These are phyloP conservation scores for Debaryomycetaceae sp. DNA, from an alignment of 1,139 yeast species.

Conservation along the genomic window DNA sequence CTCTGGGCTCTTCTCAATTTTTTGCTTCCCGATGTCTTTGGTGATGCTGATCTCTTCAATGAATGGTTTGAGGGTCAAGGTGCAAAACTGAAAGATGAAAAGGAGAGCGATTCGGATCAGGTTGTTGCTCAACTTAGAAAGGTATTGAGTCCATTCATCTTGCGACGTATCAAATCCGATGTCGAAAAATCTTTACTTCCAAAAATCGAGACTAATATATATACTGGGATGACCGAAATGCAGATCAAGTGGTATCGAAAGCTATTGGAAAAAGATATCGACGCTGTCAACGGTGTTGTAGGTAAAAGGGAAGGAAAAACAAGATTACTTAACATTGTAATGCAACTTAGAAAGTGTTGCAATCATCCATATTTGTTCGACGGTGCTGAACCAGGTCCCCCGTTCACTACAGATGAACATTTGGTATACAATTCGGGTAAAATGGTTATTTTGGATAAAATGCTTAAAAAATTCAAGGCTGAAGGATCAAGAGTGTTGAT, in stretches of 20 bases:
- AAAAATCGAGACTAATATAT: conserved; percentile 83
- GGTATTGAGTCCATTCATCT: conserved; percentile 78
- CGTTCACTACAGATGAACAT: conserved; percentile 95
- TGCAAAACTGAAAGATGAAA: conserved; percentile 23
- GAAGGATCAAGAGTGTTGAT: conserved; percentile 89
- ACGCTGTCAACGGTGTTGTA: conserved; percentile 90
- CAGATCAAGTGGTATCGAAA: conserved; percentile 89
- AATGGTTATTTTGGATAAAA: conserved; percentile 82
- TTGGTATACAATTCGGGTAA: conserved; percentile 84
- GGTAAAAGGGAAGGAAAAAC: conserved; percentile 92
- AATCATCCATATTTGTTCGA: conserved; percentile 96
- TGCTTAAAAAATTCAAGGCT: conserved; percentile 64
- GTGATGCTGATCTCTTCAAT: conserved; percentile 85
- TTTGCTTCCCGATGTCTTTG: conserved; percentile 89
- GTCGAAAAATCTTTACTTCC: conserved; percentile 90
- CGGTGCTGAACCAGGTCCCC: conserved; percentile 99
- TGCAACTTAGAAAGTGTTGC: conserved; percentile 96
- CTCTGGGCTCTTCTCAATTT: conserved; percentile 93
- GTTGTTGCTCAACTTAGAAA: conserved; percentile 85
- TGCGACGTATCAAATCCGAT: conserved; percentile 87
- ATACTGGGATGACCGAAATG: conserved; percentile 94
- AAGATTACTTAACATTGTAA: conserved; percentile 83
- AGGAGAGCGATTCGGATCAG: conserved; percentile 58
- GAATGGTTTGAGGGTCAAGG: conserved; percentile 68
- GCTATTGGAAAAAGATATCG: conserved; percentile 86